A percentile compares a stretch with the other conserved stretches of the same genome.
Evolutionary conservation across 345 rosid genomes (phyloP).

Genomic region (Clarkia xantiana): DNA sequence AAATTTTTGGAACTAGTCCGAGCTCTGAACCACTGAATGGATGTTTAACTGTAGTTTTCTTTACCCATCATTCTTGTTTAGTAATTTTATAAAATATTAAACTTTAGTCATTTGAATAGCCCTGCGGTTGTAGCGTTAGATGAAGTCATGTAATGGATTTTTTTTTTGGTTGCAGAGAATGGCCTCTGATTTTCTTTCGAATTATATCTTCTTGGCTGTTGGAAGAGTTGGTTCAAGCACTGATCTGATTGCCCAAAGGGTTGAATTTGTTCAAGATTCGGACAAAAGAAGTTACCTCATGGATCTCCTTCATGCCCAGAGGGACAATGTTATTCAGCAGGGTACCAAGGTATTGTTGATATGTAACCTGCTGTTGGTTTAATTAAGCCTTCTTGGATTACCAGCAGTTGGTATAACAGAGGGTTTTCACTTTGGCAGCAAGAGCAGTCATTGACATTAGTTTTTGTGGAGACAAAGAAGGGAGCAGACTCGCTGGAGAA

Average conservation of each 20-base stretch:
- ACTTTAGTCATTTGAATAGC: too few species aligned
- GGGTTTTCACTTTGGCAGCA: constrained; percentile 37
- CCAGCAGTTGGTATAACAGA: neutral
- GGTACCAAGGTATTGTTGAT: constrained; percentile 36
- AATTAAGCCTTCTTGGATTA: neutral
- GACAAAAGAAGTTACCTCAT: constrained; percentile 99
- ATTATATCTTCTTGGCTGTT: constrained; percentile 84
- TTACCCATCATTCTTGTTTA: too few species aligned
- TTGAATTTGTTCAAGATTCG: constrained; percentile 80
- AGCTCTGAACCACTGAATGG: too few species aligned
- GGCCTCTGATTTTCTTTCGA: constrained; percentile 77
- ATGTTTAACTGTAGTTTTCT: too few species aligned
- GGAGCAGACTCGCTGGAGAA: constrained; percentile 90
- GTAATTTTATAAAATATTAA: too few species aligned
- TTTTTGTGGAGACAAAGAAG: constrained; percentile 96
- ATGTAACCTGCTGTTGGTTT: neutral
- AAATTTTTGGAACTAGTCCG: too few species aligned
- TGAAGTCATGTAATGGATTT: too few species aligned
- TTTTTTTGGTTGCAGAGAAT: constrained; percentile 54
- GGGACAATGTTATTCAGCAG: constrained; percentile 54
- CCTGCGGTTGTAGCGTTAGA: too few species aligned
- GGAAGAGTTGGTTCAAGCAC: constrained; percentile 99
- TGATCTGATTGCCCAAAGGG: constrained; percentile 92
- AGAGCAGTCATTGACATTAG: constrained; percentile 58
- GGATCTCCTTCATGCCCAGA: constrained; percentile 98